Evolutionary conservation across 202 grass and related monocot species (phyloP).

Genomic region (Elaeis oleifera): DNA sequence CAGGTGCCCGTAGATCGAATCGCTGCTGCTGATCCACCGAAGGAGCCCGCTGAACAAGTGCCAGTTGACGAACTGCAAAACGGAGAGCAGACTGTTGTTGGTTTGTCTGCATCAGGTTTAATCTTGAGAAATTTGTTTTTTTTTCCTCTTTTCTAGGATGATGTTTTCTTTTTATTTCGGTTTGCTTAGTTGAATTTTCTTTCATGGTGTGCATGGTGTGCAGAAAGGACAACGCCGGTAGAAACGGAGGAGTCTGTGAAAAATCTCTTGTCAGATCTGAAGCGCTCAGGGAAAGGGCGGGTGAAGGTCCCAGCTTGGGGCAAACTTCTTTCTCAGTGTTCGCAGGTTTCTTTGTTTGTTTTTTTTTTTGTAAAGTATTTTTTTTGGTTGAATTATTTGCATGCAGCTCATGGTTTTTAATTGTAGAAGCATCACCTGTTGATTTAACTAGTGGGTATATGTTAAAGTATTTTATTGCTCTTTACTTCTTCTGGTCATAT

Average conservation of each 20-base stretch:
- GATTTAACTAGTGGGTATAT: too few species aligned
- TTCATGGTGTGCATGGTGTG: too few species aligned
- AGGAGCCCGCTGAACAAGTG: not conserved
- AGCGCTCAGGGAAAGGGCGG: slow-evolving; percentile 15
- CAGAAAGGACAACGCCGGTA: not conserved
- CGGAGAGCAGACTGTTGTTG: too few species aligned
- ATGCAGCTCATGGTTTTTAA: not conserved
- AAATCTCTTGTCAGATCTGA: slow-evolving; percentile 12
- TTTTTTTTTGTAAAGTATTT: not conserved
- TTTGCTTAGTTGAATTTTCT: too few species aligned
- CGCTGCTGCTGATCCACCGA: not conserved
- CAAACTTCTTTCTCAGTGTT: slow-evolving; percentile 62
- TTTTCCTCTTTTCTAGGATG: not conserved
- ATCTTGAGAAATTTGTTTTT: slow-evolving; percentile 23
- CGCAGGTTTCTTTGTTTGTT: slow-evolving; percentile 33
- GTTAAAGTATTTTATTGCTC: too few species aligned
- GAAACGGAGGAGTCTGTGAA: slow-evolving; percentile 25
- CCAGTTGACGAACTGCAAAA: not conserved
- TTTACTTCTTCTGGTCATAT: too few species aligned
- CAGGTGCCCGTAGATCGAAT: not conserved
- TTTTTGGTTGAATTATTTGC: not conserved
- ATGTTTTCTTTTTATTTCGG: not conserved
- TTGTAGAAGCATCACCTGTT: too few species aligned
- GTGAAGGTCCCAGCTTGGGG: slow-evolving; percentile 37
- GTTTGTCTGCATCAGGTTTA: not conserved